phyloP scores from a whole-genome alignment of 169 alveolate species.

The Plasmodium gonderi region DNA sequence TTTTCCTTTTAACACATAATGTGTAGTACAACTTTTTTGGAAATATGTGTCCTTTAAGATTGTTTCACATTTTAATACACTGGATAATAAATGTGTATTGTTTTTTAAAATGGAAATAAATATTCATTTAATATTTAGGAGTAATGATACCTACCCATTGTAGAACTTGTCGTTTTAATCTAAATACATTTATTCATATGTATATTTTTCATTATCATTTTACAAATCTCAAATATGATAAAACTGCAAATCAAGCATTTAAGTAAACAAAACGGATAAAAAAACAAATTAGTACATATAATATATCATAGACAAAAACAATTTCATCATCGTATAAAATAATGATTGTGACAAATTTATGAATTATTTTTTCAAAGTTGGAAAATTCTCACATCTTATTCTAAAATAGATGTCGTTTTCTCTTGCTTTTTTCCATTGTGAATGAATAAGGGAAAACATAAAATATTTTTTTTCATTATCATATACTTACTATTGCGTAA shows the following conservation, averaged over 20 bases:
- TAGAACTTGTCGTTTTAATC: neutral
- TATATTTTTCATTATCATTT: neutral
- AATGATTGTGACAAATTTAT: neutral
- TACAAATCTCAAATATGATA: neutral
- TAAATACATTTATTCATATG: neutral
- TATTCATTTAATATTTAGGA: neutral
- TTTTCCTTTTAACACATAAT: no score
- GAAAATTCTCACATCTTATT: neutral
- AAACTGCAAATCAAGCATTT: neutral
- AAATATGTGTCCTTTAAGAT: neutral
- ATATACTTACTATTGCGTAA: neutral
- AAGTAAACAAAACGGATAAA: neutral
- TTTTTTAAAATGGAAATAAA: neutral
- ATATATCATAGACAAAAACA: neutral
- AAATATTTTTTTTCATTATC: neutral
- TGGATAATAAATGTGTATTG: neutral
- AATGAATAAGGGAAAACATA: neutral
- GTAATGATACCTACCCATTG: neutral
- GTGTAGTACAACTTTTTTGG: neutral
- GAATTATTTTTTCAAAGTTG: neutral
- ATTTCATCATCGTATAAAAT: neutral
- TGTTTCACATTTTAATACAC: neutral
- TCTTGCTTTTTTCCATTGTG: neutral
- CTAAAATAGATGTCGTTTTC: neutral
- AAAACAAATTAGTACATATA: neutral